A percentile compares a stretch with the other conserved stretches of the same genome.
Conservation (phyloP, 371 early-diverging fungal genomes). For the Batkoa obscura region DNA sequence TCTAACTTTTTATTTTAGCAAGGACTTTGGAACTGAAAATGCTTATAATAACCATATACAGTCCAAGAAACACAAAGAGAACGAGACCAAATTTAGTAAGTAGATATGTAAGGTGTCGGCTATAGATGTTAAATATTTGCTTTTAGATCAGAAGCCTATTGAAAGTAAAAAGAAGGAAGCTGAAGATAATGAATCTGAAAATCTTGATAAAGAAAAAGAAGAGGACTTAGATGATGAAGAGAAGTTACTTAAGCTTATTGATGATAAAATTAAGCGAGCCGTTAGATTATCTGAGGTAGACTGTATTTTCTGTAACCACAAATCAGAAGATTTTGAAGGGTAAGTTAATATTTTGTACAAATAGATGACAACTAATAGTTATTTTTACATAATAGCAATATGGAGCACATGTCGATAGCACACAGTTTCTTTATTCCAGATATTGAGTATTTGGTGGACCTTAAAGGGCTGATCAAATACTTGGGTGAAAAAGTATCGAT, state of each 20-base stretch:
- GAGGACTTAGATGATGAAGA: slow-evolving; percentile 9
- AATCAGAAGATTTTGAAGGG: slow-evolving; percentile 40
- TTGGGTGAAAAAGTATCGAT: slow-evolving; percentile 85
- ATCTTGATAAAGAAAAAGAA: slow-evolving; percentile 13
- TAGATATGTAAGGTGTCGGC: not conserved
- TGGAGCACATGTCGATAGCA: slow-evolving; percentile 73
- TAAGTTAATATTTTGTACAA: not conserved
- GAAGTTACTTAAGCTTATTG: slow-evolving; percentile 19
- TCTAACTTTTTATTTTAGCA: slow-evolving; percentile 8
- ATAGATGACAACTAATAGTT: not conserved
- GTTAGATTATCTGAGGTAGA: slow-evolving; percentile 40
- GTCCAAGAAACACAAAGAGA: slow-evolving; percentile 85
- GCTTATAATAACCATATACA: slow-evolving; percentile 68
- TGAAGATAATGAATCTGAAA: slow-evolving; percentile 17
- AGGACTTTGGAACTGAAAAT: slow-evolving; percentile 28
- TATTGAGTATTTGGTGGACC: slow-evolving; percentile 73
- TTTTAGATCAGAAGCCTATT: too few species aligned
- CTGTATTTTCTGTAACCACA: slow-evolving; percentile 66
- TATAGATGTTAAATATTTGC: too few species aligned
- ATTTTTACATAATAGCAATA: slow-evolving; percentile 21
- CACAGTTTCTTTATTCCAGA: slow-evolving; percentile 95
- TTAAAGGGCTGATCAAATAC: slow-evolving; percentile 71
- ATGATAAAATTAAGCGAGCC: slow-evolving; percentile 47
- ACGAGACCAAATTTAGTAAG: slow-evolving; percentile 18
- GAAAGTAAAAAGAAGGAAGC: slow-evolving; percentile 10